Conservation (phyloP, 305 asterid genomes). For the Ajuga reptans region DNA sequence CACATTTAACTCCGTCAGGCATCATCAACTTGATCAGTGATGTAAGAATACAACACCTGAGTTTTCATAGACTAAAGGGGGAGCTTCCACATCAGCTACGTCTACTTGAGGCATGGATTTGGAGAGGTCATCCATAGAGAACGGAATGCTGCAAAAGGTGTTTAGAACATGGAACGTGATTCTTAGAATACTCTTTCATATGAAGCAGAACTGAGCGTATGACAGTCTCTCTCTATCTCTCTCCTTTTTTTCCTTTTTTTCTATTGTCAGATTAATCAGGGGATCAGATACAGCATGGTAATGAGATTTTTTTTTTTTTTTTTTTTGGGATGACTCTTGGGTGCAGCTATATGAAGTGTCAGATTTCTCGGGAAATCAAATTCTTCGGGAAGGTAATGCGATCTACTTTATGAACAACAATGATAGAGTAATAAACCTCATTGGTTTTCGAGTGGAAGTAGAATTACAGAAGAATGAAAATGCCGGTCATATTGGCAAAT, state of each 20-base stretch:
- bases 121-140: conserved; percentile 94
- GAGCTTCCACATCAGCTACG: conserved; percentile 78
- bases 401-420: no score
- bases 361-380: no score
- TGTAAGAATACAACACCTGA: conserved; percentile 84
- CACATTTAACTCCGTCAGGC: conserved; percentile 19
- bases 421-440: neutral
- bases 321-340: no score
- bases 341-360: no score
- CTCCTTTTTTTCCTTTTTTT: no score
- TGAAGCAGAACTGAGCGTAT: neutral
- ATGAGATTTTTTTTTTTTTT: no score
- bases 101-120: conserved; percentile 78
- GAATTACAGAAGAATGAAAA: neutral
- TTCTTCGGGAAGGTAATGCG: no score
- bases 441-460: neutral
- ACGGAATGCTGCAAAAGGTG: conserved; percentile 69
- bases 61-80: conserved; percentile 86
- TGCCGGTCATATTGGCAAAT: neutral
- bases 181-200: conserved; percentile 10
- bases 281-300: no score
- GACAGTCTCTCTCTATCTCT: neutral
- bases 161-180: neutral
- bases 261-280: no score
- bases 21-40: conserved; percentile 51